These are phyloP conservation scores for Auricularia sp. DNA, from an alignment of 768 basidiomycete genomes.

Conservation along the genomic window DNA sequence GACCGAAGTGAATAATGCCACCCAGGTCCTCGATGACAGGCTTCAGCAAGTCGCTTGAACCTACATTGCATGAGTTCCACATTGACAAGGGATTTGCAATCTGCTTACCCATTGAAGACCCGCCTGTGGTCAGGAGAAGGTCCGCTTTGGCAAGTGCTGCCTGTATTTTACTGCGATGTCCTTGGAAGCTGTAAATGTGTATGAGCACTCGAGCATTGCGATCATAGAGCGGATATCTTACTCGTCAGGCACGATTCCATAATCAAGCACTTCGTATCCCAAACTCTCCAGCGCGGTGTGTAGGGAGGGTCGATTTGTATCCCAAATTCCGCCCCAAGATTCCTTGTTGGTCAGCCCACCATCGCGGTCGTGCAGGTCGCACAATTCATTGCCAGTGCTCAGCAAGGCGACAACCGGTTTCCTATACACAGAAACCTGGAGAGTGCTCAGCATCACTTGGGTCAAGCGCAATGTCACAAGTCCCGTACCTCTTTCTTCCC, in stretches of 20 bases:
- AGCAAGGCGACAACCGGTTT: conserved; percentile 72
- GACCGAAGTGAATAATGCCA: conserved; percentile 77
- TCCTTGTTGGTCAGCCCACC: conserved; percentile 4
- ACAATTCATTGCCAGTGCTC: conserved; percentile 79
- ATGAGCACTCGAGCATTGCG: not conserved
- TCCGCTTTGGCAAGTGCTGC: conserved; percentile 55
- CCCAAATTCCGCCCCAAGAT: conserved; percentile 66
- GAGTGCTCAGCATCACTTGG: not conserved
- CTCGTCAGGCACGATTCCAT: conserved; percentile 73
- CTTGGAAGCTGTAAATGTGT: conserved; percentile 32
- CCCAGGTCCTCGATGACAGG: conserved; percentile 74
- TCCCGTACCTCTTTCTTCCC: conserved; percentile 41
- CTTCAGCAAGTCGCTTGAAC: conserved; percentile 70
- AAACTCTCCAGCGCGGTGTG: conserved; percentile 56
- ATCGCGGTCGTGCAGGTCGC: conserved; percentile 42
- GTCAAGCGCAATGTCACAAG: not conserved
- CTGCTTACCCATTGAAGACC: conserved; percentile 71
- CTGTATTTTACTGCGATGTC: conserved; percentile 48
- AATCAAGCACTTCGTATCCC: conserved; percentile 68
- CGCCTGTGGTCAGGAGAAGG: conserved; percentile 74
- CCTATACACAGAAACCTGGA: conserved; percentile 54
- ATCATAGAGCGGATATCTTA: conserved; percentile 21
- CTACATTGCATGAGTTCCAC: not conserved
- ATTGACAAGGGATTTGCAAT: not conserved
- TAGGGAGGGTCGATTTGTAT: conserved; percentile 79